Evolutionary conservation across 179 eudicot genomes (phyloP).

Genomic region (Corrigiola litoralis): DNA sequence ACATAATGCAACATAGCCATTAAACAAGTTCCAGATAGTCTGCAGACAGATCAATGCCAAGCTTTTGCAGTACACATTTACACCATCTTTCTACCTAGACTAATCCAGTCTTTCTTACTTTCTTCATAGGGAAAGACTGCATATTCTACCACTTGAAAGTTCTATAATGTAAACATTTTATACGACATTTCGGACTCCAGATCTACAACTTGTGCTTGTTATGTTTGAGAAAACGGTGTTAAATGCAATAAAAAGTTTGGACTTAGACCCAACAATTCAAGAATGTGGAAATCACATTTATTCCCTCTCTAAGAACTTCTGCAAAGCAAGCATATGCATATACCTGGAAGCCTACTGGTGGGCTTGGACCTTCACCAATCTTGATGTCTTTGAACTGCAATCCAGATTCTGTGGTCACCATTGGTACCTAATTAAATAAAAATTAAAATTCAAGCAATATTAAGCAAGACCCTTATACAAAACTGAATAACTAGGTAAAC

Average conservation of each 20-base stretch:
- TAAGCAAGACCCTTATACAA: not conserved
- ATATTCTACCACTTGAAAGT: not conserved
- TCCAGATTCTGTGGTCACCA: constrained; percentile 93
- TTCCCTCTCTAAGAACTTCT: not conserved
- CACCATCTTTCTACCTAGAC: too few species aligned
- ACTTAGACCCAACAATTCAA: not conserved
- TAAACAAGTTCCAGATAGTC: too few species aligned
- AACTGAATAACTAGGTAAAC: not conserved
- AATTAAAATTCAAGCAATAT: not conserved
- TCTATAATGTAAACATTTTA: not conserved
- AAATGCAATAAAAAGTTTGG: not conserved
- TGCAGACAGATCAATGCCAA: too few species aligned
- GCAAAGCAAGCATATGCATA: not conserved
- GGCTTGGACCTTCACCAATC: constrained; percentile 82
- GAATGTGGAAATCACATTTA: not conserved
- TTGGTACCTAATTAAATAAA: constrained; percentile 52
- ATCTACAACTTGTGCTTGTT: not conserved
- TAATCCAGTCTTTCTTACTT: too few species aligned
- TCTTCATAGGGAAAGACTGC: not conserved
- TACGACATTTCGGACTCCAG: not conserved
- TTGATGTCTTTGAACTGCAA: constrained; percentile 91
- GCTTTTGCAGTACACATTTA: too few species aligned
- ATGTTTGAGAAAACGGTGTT: not conserved
- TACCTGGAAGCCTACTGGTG: constrained; percentile 98
- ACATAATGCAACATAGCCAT: too few species aligned